Conservation (phyloP, 345 rosid genomes). For the Eucalyptus regnans region DNA sequence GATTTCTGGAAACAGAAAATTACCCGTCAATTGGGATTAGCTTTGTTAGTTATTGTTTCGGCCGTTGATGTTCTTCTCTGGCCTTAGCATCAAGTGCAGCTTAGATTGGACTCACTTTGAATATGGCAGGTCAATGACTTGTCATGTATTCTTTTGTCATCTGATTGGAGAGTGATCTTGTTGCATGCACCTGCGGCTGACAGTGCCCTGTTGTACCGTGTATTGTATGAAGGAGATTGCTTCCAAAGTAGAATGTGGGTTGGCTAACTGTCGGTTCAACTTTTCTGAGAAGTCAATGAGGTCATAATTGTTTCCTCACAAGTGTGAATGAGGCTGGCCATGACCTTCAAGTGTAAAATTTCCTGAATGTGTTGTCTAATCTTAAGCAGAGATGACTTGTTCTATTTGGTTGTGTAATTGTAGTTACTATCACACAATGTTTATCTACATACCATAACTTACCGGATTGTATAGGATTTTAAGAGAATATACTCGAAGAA, state of each 20-base stretch:
- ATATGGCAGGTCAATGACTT: background rate
- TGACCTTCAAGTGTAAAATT: background rate
- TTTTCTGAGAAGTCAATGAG: background rate
- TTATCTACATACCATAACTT: background rate
- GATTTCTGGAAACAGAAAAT: background rate
- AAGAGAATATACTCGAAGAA: background rate
- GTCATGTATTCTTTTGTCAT: background rate
- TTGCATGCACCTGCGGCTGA: background rate
- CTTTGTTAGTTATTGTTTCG: background rate
- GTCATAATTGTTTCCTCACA: background rate
- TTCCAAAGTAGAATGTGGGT: background rate
- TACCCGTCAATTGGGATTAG: accelerated
- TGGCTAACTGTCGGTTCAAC: background rate
- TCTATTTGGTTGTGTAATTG: background rate
- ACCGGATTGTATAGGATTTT: background rate
- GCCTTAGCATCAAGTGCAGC: background rate
- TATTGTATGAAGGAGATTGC: background rate
- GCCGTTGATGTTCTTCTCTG: background rate
- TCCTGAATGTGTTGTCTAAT: background rate
- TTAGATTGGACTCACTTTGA: too few relatives aligned
- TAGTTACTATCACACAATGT: background rate
- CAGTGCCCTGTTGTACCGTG: background rate
- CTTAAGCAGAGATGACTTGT: background rate
- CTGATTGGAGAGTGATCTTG: background rate
- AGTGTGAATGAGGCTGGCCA: background rate